Evolutionary conservation across 805 yeast genomes (phyloP).

Genomic region (Kazachstania kunashirensis): DNA sequence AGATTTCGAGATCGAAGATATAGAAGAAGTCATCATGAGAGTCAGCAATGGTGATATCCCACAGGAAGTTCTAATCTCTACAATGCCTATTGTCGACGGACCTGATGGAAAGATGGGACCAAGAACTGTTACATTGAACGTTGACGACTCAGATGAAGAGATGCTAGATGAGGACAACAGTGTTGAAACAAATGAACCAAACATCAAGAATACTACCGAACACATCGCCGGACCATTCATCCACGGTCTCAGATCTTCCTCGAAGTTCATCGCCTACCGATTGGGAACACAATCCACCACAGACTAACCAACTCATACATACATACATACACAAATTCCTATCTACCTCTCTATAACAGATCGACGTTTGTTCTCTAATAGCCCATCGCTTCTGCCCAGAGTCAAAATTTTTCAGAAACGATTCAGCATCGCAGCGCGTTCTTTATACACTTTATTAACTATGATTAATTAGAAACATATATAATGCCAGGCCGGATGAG

Average conservation of each 20-base stretch:
- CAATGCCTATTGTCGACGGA: neutral
- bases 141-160: constrained; percentile 3
- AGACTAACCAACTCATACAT: too few relatives aligned
- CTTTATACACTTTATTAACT: too few relatives aligned
- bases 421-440: too few relatives aligned
- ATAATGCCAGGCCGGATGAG: too few relatives aligned
- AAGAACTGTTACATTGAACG: neutral
- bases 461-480: too few relatives aligned
- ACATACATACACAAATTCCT: too few relatives aligned
- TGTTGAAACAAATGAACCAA: constrained; percentile 7
- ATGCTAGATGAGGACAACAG: constrained; percentile 12
- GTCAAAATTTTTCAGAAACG: too few relatives aligned
- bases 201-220: constrained; percentile 9
- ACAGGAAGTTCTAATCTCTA: neutral
- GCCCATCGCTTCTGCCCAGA: too few relatives aligned
- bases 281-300: constrained; percentile 5
- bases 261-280: constrained; percentile 60
- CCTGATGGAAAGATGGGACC: neutral
- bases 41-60: neutral
- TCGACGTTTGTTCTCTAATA: too few relatives aligned
- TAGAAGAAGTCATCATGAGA: constrained; percentile 3
- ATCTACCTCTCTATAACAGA: too few relatives aligned
- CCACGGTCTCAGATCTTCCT: constrained; percentile 47
- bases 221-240: constrained; percentile 12
- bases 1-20: constrained; percentile 2